phyloP scores from a whole-genome alignment of 75 land plant genomes.

The Cunninghamia lanceolata region DNA sequence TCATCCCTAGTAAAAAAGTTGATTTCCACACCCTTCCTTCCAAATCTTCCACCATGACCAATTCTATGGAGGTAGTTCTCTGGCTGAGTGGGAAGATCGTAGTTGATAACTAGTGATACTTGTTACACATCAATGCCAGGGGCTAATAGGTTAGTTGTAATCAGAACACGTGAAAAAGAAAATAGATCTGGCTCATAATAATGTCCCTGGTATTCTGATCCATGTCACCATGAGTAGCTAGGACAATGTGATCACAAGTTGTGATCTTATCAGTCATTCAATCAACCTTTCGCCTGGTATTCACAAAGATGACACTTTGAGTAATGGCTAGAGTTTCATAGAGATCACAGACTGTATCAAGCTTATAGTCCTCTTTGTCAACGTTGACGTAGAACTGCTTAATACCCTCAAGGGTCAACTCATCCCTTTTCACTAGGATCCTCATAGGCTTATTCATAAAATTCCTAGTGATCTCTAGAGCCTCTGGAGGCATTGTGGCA shows the following conservation, averaged over 20 bases:
- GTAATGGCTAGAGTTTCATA: slow-evolving; percentile 58
- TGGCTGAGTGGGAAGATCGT: slow-evolving; percentile 56
- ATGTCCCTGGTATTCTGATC: slow-evolving; percentile 61
- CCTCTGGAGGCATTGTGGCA: slow-evolving; percentile 60
- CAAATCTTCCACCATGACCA: slow-evolving; percentile 56
- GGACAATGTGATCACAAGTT: slow-evolving; percentile 51
- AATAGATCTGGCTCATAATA: slow-evolving; percentile 56
- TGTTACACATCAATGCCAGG: slow-evolving; percentile 64
- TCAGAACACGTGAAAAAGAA: slow-evolving; percentile 58
- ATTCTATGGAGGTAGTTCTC: slow-evolving; percentile 61
- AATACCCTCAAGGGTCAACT: slow-evolving; percentile 61
- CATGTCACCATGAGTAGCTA: slow-evolving; percentile 63
- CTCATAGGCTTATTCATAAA: slow-evolving; percentile 61
- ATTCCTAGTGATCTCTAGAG: slow-evolving; percentile 54
- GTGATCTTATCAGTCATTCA: slow-evolving; percentile 61
- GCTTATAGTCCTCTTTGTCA: slow-evolving; percentile 55
- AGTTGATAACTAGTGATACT: no score
- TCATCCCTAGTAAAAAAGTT: slow-evolving; percentile 48
- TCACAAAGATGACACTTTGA: slow-evolving; percentile 55
- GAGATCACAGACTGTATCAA: slow-evolving; percentile 53
- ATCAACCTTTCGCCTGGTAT: slow-evolving; percentile 55
- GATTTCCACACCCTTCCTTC: slow-evolving; percentile 63
- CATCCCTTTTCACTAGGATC: no score
- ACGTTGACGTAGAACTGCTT: slow-evolving; percentile 63
- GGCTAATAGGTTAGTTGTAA: slow-evolving; percentile 55